These are phyloP conservation scores for Sisymbrium altissimum DNA, from an alignment of 345 rosid genomes.

Conservation along the genomic window DNA sequence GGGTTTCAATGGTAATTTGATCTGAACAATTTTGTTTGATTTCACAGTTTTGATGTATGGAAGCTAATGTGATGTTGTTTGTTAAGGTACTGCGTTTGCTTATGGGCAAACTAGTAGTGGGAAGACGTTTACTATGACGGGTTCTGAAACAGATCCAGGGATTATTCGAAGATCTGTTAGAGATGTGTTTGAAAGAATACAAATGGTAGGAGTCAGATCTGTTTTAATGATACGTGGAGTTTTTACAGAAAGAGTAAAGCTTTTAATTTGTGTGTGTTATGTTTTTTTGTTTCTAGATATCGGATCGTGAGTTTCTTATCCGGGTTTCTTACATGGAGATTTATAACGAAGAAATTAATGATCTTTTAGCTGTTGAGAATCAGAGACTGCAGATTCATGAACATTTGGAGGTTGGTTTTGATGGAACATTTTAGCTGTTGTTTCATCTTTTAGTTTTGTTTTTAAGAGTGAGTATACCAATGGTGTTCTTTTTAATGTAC, in stretches of 20 bases:
- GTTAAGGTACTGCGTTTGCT: slow-evolving; percentile 84
- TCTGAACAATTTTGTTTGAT: background rate
- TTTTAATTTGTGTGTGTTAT: slow-evolving; percentile 22
- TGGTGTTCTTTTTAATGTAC: slow-evolving; percentile 24
- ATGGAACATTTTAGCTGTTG: slow-evolving; percentile 6
- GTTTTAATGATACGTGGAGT: background rate
- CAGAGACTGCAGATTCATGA: slow-evolving; percentile 89
- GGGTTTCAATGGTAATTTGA: slow-evolving; percentile 70
- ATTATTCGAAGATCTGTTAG: slow-evolving; percentile 70
- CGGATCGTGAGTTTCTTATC: slow-evolving; percentile 85
- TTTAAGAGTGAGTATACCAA: background rate
- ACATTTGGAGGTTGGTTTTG: slow-evolving; percentile 81
- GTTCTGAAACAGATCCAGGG: slow-evolving; percentile 72
- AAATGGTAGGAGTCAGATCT: slow-evolving; percentile 36
- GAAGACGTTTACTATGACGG: slow-evolving; percentile 95
- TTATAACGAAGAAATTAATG: slow-evolving; percentile 90
- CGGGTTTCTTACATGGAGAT: slow-evolving; percentile 97
- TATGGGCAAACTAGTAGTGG: slow-evolving; percentile 99
- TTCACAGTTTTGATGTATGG: slow-evolving; percentile 1
- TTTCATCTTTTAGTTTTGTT: slow-evolving; percentile 1
- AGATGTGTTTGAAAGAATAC: slow-evolving; percentile 61
- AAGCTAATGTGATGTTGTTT: background rate
- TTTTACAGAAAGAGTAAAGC: background rate
- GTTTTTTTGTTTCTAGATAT: slow-evolving; percentile 42
- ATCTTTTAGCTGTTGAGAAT: slow-evolving; percentile 72